Conservation (phyloP, 2,329 filamentous ascomycete genomes). For the Colletotrichum sp. region DNA sequence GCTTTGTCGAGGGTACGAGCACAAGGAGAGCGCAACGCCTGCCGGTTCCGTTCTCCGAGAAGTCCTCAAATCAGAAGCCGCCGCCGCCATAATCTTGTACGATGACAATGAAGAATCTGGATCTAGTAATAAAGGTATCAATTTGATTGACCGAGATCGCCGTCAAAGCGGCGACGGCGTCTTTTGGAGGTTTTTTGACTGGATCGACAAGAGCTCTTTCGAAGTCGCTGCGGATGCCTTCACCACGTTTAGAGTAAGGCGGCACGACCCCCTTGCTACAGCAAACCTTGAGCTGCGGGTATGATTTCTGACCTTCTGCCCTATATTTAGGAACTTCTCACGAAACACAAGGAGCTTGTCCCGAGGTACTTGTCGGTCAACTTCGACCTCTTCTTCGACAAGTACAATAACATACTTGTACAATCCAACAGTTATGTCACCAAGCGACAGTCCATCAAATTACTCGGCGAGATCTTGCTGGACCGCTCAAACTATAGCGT, state of each 20-base stretch:
- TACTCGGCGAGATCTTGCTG: slow-evolving; percentile 91
- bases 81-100: slow-evolving; percentile 89
- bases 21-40: slow-evolving; percentile 88
- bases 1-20: slow-evolving; percentile 86
- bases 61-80: slow-evolving; percentile 86
- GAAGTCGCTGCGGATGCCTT: slow-evolving; percentile 98
- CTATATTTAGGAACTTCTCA: slow-evolving; percentile 77
- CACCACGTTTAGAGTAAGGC: slow-evolving; percentile 86
- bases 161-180: slow-evolving; percentile 81
- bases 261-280: background rate
- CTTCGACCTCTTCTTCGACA: slow-evolving; percentile 90
- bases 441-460: slow-evolving; percentile 96
- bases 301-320: background rate
- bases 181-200: slow-evolving; percentile 97
- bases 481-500: slow-evolving; percentile 97
- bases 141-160: slow-evolving; percentile 76
- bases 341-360: slow-evolving; percentile 90
- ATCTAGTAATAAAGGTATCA: slow-evolving; percentile 77
- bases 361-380: slow-evolving; percentile 87
- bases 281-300: background rate
- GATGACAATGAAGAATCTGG: slow-evolving; percentile 79
- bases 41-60: slow-evolving; percentile 90
- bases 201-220: slow-evolving; percentile 96
- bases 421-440: slow-evolving; percentile 97
- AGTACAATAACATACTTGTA: slow-evolving; percentile 86